A percentile compares a stretch with the other conserved stretches of the same genome.
Evolutionary conservation across 2,329 filamentous ascomycete species (phyloP).

Genomic region (Venturia carpophila): DNA sequence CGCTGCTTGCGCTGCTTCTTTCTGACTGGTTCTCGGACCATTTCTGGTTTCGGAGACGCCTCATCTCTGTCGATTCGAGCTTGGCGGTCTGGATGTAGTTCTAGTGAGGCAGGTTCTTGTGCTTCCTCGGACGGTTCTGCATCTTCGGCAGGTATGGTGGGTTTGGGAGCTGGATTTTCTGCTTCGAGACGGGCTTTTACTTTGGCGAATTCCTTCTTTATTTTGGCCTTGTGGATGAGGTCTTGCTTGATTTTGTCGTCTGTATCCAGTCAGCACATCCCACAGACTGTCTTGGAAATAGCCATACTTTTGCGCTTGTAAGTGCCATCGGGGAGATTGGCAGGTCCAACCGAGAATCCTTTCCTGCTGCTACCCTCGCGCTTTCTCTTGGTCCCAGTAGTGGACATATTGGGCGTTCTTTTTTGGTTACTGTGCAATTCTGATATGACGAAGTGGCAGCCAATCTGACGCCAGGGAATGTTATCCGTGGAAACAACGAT

Average conservation of each 20-base stretch:
- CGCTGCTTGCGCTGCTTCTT: constrained; percentile 19
- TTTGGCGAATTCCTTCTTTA: constrained; percentile 88
- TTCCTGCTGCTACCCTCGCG: constrained; percentile 32
- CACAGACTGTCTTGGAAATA: background rate
- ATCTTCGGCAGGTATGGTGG: constrained; percentile 29
- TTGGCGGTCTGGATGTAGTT: constrained; percentile 54
- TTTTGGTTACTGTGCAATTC: background rate
- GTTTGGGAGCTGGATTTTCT: constrained; percentile 22
- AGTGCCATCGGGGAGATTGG: constrained; percentile 82
- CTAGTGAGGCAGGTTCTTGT: constrained; percentile 35
- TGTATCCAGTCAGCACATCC: constrained; percentile 31
- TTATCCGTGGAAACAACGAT: background rate
- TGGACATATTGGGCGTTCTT: background rate
- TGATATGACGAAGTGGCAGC: background rate
- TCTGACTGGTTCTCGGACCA: background rate
- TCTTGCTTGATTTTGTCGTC: constrained; percentile 83
- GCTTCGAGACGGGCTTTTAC: constrained; percentile 57
- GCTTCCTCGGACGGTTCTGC: constrained; percentile 25
- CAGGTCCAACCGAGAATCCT: constrained; percentile 80
- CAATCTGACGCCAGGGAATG: background rate
- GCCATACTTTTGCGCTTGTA: constrained; percentile 67
- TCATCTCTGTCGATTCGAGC: constrained; percentile 47
- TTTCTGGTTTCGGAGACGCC: constrained; percentile 19
- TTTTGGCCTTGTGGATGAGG: constrained; percentile 84
- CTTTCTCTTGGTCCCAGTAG: constrained; percentile 13